Conservation (phyloP, 495 filamentous ascomycete genomes). For the Platismatia glauca region DNA sequence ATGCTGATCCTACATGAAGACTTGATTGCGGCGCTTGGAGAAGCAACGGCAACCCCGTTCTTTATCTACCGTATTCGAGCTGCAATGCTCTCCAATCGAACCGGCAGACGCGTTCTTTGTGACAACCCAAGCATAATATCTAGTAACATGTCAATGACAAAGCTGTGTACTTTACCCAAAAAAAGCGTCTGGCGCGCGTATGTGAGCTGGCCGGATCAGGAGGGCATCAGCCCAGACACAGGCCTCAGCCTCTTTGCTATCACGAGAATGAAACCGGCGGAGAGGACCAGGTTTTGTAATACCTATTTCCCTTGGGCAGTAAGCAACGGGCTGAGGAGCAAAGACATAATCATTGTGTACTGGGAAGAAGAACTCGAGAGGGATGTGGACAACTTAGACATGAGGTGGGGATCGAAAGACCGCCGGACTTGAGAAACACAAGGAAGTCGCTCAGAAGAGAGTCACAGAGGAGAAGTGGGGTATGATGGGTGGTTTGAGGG, state of each 20-base stretch:
- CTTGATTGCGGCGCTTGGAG: slow-evolving; percentile 86
- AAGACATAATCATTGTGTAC: slow-evolving; percentile 91
- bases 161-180: slow-evolving; percentile 60
- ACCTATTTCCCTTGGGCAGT: slow-evolving; percentile 89
- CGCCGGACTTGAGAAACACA: slow-evolving; percentile 79
- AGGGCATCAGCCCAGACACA: slow-evolving; percentile 89
- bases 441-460: slow-evolving; percentile 61
- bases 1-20: slow-evolving; percentile 42
- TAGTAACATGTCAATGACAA: slow-evolving; percentile 56
- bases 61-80: slow-evolving; percentile 89
- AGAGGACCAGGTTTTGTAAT: slow-evolving; percentile 61
- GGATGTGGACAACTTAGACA: slow-evolving; percentile 67
- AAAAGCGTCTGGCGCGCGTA: slow-evolving; percentile 82
- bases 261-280: slow-evolving; percentile 52
- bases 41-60: slow-evolving; percentile 88
- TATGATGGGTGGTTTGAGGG: slow-evolving; percentile 18
- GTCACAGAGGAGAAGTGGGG: slow-evolving; percentile 47
- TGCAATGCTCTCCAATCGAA: slow-evolving; percentile 76
- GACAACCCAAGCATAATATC: slow-evolving; percentile 85
- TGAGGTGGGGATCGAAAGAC: slow-evolving; percentile 74
- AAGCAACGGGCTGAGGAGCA: slow-evolving; percentile 62
- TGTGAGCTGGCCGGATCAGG: slow-evolving; percentile 77
- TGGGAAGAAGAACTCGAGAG: slow-evolving; percentile 94
- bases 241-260: slow-evolving; percentile 67
- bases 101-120: slow-evolving; percentile 83